These are phyloP conservation scores for Cairneyella variabilis DNA, from an alignment of 495 filamentous ascomycete genomes.

Conservation along the genomic window DNA sequence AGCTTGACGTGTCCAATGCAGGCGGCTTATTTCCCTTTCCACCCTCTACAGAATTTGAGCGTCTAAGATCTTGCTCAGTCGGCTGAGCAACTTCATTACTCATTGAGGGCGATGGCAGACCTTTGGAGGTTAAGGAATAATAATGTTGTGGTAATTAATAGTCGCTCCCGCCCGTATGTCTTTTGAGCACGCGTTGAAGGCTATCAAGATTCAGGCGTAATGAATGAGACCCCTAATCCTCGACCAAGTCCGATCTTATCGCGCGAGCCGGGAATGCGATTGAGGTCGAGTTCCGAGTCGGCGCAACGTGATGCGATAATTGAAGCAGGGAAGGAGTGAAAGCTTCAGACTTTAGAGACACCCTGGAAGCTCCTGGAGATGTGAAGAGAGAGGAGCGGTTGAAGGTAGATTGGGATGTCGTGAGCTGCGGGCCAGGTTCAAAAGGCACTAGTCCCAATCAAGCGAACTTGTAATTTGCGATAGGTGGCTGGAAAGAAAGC, in stretches of 20 bases:
- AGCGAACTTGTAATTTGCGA: neutral
- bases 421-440: neutral
- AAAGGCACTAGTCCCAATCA: neutral
- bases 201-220: neutral
- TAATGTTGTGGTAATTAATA: neutral
- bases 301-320: conserved; percentile 21
- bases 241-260: neutral
- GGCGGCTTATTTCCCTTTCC: conserved; percentile 22
- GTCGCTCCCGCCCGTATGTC: neutral
- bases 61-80: conserved; percentile 27
- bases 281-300: neutral
- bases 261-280: conserved; percentile 3
- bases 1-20: conserved; percentile 23
- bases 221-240: conserved; percentile 12
- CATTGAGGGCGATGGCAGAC: conserved; percentile 38
- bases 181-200: conserved; percentile 10
- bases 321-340: conserved; percentile 12
- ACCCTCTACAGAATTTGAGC: conserved; percentile 21
- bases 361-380: conserved; percentile 1
- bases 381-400: neutral
- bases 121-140: neutral
- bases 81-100: conserved; percentile 41
- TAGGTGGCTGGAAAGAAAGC: too few relatives aligned
- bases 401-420: neutral
- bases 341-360: conserved; percentile 8